Evolutionary conservation across 164 flowering plant genomes (phyloP), one percentile per base, ranked within the genome.

Genomic region (Liriodendron chinense): DNA sequence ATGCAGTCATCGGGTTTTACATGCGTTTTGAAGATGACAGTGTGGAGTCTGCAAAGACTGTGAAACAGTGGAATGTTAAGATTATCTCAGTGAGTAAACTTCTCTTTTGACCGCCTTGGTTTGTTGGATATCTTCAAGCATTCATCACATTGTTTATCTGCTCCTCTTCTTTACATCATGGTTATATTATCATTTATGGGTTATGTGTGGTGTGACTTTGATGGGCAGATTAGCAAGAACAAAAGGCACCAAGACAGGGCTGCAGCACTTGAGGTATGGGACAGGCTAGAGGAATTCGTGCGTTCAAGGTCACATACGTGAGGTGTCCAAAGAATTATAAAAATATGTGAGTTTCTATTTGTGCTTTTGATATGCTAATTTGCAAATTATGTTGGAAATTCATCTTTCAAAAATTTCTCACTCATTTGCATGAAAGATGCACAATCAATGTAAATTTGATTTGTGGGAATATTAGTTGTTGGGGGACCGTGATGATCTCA

Each of bases 231-330:
- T 56, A 96, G 99, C 85, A 96, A 96, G 84, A 96, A 96, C 78
- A 94, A 93, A 84, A 80, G 98, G 71, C 98, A 96, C 79, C 98
- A 94, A 76, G 98, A 96, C 80, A 87, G 97, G 80, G 97, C 99
- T 83, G 99, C 99, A 23, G 99, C 98, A 2, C 87, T 96, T 70
- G 99, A 96, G 85, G 98, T 96, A 50, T 96, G 99, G 99, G 98
- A 92, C 49, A 88, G 86, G 72, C 85, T 96, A 64, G 99, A 96
- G 84, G 97, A 90, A 79, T 94, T 96, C 76, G 87, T 92, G 76
- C 89, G 94, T 70, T 90, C 98, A 34, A 87, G 97, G n/a, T 94
- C 99, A 23, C 98, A 87, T 86, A 74, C 83, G 76, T 93, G 86
- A 89, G 63, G 50, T 34, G 2, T 24, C 34, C 43, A 74, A 59